These are phyloP conservation scores for Geoglossum cookeanum DNA, from an alignment of 2,329 filamentous ascomycete genomes.

Conservation along the genomic window DNA sequence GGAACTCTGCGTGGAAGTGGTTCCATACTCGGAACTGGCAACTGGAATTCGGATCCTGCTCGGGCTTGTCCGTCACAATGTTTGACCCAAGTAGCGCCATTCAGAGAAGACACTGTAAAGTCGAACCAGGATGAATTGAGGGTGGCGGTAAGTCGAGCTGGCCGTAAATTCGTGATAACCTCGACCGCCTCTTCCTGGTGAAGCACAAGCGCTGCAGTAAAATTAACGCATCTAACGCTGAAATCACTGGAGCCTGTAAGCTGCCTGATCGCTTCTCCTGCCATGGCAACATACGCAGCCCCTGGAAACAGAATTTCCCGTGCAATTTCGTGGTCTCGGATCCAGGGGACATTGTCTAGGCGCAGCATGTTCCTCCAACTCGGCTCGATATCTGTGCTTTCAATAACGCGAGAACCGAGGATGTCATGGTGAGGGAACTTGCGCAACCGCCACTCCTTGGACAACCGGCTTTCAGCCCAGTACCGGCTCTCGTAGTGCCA, in stretches of 20 bases:
- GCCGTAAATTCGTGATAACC: not conserved
- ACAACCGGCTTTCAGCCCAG: slow-evolving; percentile 26
- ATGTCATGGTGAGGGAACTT: slow-evolving; percentile 18
- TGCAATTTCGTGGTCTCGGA: slow-evolving; percentile 22
- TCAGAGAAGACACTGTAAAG: slow-evolving; percentile 15
- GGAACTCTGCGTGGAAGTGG: slow-evolving; percentile 6
- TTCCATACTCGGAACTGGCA: no score
- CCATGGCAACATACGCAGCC: slow-evolving; percentile 29
- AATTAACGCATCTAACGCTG: not conserved
- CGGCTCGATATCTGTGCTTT: slow-evolving; percentile 18
- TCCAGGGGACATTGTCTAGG: slow-evolving; percentile 22
- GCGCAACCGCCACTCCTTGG: slow-evolving; percentile 11
- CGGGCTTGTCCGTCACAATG: slow-evolving; percentile 9
- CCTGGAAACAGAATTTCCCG: slow-evolving; percentile 24
- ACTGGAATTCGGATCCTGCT: no score
- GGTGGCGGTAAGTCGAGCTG: slow-evolving; percentile 8
- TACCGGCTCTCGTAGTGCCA: slow-evolving; percentile 29
- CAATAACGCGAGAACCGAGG: slow-evolving; percentile 20
- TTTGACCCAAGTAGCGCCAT: slow-evolving; percentile 14
- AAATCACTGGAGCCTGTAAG: slow-evolving; percentile 4
- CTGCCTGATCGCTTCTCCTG: slow-evolving; percentile 11
- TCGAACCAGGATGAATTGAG: slow-evolving; percentile 14
- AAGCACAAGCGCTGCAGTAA: not conserved
- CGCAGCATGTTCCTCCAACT: slow-evolving; percentile 25
- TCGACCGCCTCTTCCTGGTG: not conserved